These are phyloP conservation scores for Fusarium longipes DNA, from an alignment of 2,329 filamentous ascomycete species.

Conservation along the genomic window DNA sequence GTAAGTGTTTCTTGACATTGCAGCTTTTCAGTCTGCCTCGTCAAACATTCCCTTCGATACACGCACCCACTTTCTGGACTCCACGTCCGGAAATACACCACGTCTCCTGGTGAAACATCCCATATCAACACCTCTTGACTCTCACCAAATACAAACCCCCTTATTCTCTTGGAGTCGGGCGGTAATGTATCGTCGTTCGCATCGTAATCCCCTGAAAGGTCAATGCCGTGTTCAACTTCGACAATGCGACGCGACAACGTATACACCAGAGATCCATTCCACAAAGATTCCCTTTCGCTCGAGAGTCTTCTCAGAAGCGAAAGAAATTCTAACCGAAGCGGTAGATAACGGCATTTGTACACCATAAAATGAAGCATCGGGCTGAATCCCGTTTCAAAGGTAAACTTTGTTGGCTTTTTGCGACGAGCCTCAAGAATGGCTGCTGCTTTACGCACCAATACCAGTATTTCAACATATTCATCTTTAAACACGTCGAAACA, in stretches of 20 bases:
- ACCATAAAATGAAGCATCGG: slow-evolving; percentile 54
- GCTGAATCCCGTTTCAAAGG: slow-evolving; percentile 56
- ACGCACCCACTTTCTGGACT: neutral
- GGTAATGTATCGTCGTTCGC: slow-evolving; percentile 13
- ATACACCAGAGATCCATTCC: slow-evolving; percentile 51
- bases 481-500: slow-evolving; percentile 50
- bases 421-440: neutral
- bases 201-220: slow-evolving; percentile 36
- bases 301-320: slow-evolving; percentile 48
- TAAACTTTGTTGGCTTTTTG: slow-evolving; percentile 47
- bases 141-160: slow-evolving; percentile 18
- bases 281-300: slow-evolving; percentile 51
- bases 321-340: slow-evolving; percentile 51
- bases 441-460: slow-evolving; percentile 39
- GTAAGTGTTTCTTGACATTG: neutral
- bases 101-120: neutral
- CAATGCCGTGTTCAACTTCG: slow-evolving; percentile 54
- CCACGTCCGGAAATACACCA: neutral
- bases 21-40: neutral
- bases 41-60: neutral
- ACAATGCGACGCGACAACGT: slow-evolving; percentile 49
- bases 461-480: slow-evolving; percentile 49
- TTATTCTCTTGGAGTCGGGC: slow-evolving; percentile 31
- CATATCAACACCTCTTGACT: neutral
- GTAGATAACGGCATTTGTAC: slow-evolving; percentile 54